phyloP scores from a whole-genome alignment of 2,329 filamentous ascomycete genomes.

The Rutstroemia sp. region DNA sequence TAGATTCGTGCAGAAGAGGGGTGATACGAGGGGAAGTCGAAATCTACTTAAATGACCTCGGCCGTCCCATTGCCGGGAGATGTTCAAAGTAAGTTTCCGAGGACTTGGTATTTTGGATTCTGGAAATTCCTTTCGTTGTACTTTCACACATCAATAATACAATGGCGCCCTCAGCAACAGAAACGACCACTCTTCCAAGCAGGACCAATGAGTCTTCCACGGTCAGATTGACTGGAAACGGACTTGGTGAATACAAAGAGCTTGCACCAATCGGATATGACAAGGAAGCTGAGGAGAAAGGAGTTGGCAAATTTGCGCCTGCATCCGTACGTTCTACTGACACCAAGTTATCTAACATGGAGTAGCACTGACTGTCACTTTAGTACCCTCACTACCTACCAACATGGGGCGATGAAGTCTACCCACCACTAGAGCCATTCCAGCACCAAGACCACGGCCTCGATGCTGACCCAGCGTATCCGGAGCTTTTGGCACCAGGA shows the following conservation, averaged over 20 bases:
- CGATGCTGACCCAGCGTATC: conserved; percentile 62
- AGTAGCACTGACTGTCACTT: neutral
- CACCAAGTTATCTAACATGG: neutral
- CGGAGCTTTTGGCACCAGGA: conserved; percentile 55
- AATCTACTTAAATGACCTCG: neutral
- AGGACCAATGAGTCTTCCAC: conserved; percentile 7
- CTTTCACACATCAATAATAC: neutral
- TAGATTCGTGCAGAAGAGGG: neutral
- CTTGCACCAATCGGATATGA: conserved; percentile 26
- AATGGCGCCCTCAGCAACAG: conserved; percentile 27
- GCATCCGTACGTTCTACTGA: conserved; percentile 21
- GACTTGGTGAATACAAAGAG: conserved; percentile 26
- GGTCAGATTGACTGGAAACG: conserved; percentile 18
- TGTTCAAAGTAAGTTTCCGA: neutral
- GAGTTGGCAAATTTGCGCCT: conserved; percentile 20
- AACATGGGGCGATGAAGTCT: conserved; percentile 56
- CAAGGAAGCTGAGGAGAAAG: conserved; percentile 25
- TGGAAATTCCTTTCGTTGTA: neutral
- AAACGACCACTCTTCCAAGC: conserved; percentile 19
- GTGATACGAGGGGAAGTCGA: neutral
- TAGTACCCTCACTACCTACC: conserved; percentile 54
- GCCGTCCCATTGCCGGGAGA: neutral
- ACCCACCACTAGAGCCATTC: conserved; percentile 60
- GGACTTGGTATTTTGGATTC: neutral
- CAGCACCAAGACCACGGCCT: conserved; percentile 69